Conservation (phyloP, 108 stramenopile species). For the Cyclotella baltica region DNA sequence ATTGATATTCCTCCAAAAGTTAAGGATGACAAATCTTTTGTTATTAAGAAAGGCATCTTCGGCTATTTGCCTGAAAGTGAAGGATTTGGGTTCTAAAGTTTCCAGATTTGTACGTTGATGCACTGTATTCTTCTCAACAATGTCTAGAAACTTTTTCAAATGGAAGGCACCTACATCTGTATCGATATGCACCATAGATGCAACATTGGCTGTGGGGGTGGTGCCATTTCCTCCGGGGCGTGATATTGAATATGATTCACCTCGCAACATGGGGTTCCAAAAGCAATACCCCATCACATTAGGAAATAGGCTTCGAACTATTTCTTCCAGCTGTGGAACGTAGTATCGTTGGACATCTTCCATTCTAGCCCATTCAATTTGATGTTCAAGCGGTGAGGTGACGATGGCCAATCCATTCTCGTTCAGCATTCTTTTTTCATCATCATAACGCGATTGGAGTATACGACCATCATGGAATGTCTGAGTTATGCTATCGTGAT, state of each 20-base stretch:
- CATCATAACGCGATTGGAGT: slow-evolving; percentile 3
- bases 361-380: slow-evolving; percentile 22
- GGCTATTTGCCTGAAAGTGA: background rate
- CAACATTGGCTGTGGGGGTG: slow-evolving; percentile 54
- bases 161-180: slow-evolving; percentile 67
- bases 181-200: slow-evolving; percentile 64
- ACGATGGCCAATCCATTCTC: slow-evolving; percentile 32
- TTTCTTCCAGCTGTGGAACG: slow-evolving; percentile 24
- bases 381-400: background rate
- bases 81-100: slow-evolving; percentile 8
- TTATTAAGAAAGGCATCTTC: slow-evolving; percentile 8
- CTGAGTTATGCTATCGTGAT: slow-evolving; percentile 9
- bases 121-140: slow-evolving; percentile 59
- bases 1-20: slow-evolving; percentile 57
- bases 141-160: slow-evolving; percentile 47
- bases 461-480: slow-evolving; percentile 19
- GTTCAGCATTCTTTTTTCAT: slow-evolving; percentile 22
- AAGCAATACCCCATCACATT: slow-evolving; percentile 7
- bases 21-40: slow-evolving; percentile 60
- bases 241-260: slow-evolving; percentile 43
- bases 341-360: slow-evolving; percentile 19
- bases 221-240: background rate
- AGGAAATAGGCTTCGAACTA: slow-evolving; percentile 20
- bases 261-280: slow-evolving; percentile 70
- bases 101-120: slow-evolving; percentile 9